Evolutionary conservation across 768 basidiomycete species (phyloP).

Genomic region (Naganishia vishniacii): DNA sequence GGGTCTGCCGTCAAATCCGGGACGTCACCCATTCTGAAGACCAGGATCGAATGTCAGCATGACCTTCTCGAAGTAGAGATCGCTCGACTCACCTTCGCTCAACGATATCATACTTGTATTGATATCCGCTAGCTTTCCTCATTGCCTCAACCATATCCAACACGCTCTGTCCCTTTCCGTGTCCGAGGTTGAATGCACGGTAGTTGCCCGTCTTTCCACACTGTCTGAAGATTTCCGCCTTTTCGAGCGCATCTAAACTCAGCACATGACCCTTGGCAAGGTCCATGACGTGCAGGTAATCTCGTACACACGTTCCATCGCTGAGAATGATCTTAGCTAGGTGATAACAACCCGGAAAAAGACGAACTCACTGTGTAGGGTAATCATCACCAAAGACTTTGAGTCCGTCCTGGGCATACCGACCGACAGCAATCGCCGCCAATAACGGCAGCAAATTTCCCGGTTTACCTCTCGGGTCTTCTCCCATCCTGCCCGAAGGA

Average conservation of each 20-base stretch:
- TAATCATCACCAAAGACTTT: conserved; percentile 97
- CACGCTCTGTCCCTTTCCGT: conserved; percentile 85
- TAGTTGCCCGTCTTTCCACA: conserved; percentile 54
- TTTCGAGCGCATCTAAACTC: conserved; percentile 72
- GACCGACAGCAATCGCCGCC: conserved; percentile 88
- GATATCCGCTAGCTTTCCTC: conserved; percentile 79
- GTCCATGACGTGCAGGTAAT: conserved; percentile 70
- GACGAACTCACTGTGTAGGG: conserved; percentile 62
- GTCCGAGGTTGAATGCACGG: conserved; percentile 96
- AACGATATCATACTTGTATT: conserved; percentile 82
- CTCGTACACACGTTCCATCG: conserved; percentile 96
- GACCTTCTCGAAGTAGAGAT: not conserved
- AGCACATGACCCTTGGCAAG: conserved; percentile 89
- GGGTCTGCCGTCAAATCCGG: conserved; percentile 96
- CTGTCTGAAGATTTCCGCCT: conserved; percentile 56
- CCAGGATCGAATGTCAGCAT: conserved; percentile 25
- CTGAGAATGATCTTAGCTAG: conserved; percentile 48
- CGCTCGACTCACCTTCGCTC: conserved; percentile 67
- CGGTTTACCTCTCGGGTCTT: conserved; percentile 91
- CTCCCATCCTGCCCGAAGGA: conserved; percentile 88
- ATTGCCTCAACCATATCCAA: conserved; percentile 92
- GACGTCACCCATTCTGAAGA: conserved; percentile 76
- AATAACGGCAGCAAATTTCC: conserved; percentile 89
- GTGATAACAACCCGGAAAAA: conserved; percentile 53
- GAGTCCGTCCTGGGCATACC: conserved; percentile 58